Evolutionary conservation across 345 rosid species (phyloP).

Genomic region (Lumnitzera littorea): DNA sequence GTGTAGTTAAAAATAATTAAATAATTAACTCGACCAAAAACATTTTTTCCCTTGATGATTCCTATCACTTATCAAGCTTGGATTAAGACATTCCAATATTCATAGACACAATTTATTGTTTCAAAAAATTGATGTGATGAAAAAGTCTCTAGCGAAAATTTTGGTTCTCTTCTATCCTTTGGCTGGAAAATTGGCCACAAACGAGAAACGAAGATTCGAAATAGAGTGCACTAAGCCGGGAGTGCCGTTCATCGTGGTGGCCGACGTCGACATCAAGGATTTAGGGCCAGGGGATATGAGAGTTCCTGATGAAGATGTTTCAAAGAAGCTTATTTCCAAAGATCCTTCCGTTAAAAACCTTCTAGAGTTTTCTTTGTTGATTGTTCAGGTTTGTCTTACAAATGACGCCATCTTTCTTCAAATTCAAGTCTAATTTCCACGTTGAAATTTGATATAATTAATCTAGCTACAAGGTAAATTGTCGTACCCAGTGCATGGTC

Average conservation of each 20-base stretch:
- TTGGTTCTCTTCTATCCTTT: background rate
- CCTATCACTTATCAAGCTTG: background rate
- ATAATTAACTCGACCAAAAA: no score
- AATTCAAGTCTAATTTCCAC: no score
- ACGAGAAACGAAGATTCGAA: background rate
- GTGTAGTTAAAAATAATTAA: no score
- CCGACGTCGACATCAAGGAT: background rate
- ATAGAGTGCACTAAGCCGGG: background rate
- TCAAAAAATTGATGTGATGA: background rate
- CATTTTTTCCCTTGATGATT: background rate
- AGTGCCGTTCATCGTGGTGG: background rate
- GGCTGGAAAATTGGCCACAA: background rate
- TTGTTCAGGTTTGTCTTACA: background rate
- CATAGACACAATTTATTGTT: background rate
- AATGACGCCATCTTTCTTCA: no score
- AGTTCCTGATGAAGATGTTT: background rate
- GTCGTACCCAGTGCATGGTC: no score
- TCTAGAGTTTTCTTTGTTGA: background rate
- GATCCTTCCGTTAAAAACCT: conserved; percentile 2
- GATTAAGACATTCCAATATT: background rate
- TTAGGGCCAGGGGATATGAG: background rate
- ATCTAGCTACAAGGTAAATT: no score
- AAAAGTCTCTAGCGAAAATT: conserved; percentile 1
- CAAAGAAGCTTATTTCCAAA: background rate
- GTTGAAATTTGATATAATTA: no score